These are phyloP conservation scores for Capsella bursapastoris DNA, from an alignment of 345 rosid species.

Conservation along the genomic window DNA sequence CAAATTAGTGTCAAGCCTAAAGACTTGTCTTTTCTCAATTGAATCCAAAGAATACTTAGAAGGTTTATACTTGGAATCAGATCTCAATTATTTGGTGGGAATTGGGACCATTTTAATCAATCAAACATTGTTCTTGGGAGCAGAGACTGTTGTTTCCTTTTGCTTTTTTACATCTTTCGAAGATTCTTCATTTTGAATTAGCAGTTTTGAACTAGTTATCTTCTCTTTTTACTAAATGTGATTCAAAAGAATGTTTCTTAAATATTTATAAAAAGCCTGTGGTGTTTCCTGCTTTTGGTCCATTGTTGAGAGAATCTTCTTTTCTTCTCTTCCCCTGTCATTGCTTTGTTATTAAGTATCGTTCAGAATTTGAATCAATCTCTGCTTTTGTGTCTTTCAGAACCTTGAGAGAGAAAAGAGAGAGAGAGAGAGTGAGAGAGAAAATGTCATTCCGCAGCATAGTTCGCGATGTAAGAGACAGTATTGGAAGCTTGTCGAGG, in stretches of 20 bases:
- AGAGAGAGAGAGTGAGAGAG: too few relatives aligned
- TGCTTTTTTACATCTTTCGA: conserved; percentile 1
- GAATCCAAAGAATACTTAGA: conserved; percentile 22
- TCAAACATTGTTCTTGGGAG: conserved; percentile 38
- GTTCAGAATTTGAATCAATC: conserved; percentile 36
- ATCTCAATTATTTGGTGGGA: conserved; percentile 10
- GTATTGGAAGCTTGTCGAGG: conserved; percentile 87
- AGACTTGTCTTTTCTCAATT: conserved; percentile 26
- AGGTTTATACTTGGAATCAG: conserved; percentile 33
- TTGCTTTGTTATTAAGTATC: conserved; percentile 55
- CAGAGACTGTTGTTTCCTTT: conserved; percentile 35
- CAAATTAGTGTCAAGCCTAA: conserved; percentile 29
- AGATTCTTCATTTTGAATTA: conserved; percentile 47
- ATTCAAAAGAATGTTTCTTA: conserved; percentile 59
- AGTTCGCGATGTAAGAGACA: conserved; percentile 90
- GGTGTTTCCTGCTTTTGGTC: conserved; percentile 62
- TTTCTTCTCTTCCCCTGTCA: conserved; percentile 39
- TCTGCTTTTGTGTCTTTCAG: conserved; percentile 36
- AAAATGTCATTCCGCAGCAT: conserved; percentile 87
- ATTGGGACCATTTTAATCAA: conserved; percentile 33
- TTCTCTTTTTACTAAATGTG: conserved; percentile 27
- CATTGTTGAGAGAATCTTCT: conserved; percentile 71
- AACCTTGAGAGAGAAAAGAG: not conserved
- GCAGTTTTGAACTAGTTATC: conserved; percentile 12
- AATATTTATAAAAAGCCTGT: conserved; percentile 40